phyloP scores from a whole-genome alignment of 345 rosid genomes.

The Capsella bursapastoris region DNA sequence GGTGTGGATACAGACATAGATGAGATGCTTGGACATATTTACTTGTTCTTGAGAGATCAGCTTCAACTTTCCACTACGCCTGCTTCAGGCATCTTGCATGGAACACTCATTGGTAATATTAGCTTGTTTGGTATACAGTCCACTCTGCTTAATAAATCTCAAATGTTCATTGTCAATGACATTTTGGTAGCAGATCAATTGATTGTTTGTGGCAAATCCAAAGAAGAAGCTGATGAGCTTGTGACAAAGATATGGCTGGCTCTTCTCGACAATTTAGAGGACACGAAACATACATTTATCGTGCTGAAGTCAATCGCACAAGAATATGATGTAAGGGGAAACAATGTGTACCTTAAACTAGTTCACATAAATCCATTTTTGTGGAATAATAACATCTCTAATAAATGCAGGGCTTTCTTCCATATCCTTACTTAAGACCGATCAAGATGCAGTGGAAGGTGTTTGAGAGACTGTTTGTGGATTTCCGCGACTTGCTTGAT shows the following conservation, averaged over 20 bases:
- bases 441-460: slow-evolving; percentile 73
- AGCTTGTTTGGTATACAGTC: neutral
- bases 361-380: neutral
- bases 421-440: slow-evolving; percentile 79
- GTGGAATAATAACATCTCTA: neutral
- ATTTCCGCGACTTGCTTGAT: slow-evolving; percentile 77
- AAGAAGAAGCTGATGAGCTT: slow-evolving; percentile 74
- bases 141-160: neutral
- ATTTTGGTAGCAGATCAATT: slow-evolving; percentile 69
- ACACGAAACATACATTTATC: slow-evolving; percentile 69
- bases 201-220: slow-evolving; percentile 75
- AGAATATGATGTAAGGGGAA: slow-evolving; percentile 70
- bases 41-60: slow-evolving; percentile 84
- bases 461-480: slow-evolving; percentile 83
- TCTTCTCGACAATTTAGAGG: slow-evolving; percentile 82
- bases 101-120: slow-evolving; percentile 77
- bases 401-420: slow-evolving; percentile 69
- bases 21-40: slow-evolving; percentile 86
- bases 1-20: slow-evolving; percentile 59
- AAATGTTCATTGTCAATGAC: neutral
- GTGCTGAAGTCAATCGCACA: slow-evolving; percentile 74
- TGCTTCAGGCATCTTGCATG: slow-evolving; percentile 75
- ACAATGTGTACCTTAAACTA: neutral
- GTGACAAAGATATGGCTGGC: slow-evolving; percentile 85
- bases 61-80: slow-evolving; percentile 66